Evolutionary conservation across 2,329 filamentous ascomycete genomes (phyloP), one percentile per base, ranked within the genome.

Genomic region (Trichoderma semiorbis): DNA sequence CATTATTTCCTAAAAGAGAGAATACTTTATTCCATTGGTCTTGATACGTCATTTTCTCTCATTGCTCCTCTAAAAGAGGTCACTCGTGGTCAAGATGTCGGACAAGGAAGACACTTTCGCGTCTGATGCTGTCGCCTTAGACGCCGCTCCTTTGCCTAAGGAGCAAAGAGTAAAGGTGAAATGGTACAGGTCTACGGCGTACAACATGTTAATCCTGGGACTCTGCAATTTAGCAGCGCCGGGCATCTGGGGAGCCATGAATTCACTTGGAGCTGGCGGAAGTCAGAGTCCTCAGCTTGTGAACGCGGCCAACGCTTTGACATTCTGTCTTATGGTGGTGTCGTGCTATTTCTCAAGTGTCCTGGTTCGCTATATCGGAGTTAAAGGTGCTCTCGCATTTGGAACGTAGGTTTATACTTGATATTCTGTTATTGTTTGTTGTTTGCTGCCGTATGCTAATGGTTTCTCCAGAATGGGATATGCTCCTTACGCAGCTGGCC

Each of bases 221-320:
- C 79, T 93, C 11, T 92, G 90, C 80, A 92, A 92, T 77, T 88
- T 93, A 73, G 84, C 89, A 1, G 91, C 91, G 0, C 91, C 91
- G 0, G 91, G 91, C 0, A 91, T 93, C 73, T 93, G 91, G 91
- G 87, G 85, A 14, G 90, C 90, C 8, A 92, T 93, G 90, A 93
- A 93, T 81, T 90, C 87, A 0, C 85, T 93, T 0, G 91, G 91
- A 11, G 92, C 90, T 1, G 92, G 91, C 63, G 92, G 92, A 3
- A 85, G 88, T 34, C 85, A 89, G 74, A 85, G 85, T 10, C 91
- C 91, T 0, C 86, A 89, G 75, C 84, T 93, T 1, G 89, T 93
- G 64, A 93, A 93, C 75, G 86, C 89, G 0, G 91, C 90, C 16
- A 94, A 94, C 75, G 88, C 91, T 0, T 79, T 93, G 50, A 92